These are phyloP conservation scores for Myotisia sp. DNA, from an alignment of 2,329 filamentous ascomycete species.

Conservation along the genomic window DNA sequence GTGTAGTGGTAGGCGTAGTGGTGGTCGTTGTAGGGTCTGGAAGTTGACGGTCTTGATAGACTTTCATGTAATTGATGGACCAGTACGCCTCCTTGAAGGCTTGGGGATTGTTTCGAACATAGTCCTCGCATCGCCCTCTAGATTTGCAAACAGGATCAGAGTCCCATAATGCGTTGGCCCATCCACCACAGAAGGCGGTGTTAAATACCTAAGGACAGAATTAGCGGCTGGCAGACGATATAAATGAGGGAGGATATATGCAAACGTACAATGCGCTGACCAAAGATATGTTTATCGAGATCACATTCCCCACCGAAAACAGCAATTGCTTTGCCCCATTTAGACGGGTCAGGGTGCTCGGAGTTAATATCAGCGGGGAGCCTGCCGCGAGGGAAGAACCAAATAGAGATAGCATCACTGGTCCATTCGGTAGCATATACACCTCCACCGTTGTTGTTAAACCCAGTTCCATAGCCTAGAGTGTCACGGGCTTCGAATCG, in stretches of 20 bases:
- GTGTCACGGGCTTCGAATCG: conserved; percentile 36
- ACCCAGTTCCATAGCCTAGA: conserved; percentile 48
- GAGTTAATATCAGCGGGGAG: conserved; percentile 51
- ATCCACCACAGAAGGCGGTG: conserved; percentile 70
- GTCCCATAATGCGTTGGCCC: conserved; percentile 58
- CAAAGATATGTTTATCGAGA: conserved; percentile 53
- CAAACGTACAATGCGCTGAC: conserved; percentile 51
- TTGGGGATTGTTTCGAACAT: conserved; percentile 50
- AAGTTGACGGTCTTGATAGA: conserved; percentile 40
- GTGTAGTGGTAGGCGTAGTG: background rate
- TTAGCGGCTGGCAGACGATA: background rate
- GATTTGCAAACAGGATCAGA: conserved; percentile 43
- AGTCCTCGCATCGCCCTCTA: conserved; percentile 52
- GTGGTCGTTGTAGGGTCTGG: conserved; percentile 1
- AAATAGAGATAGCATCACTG: conserved; percentile 54
- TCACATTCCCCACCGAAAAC: conserved; percentile 58
- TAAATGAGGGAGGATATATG: background rate
- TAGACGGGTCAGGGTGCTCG: conserved; percentile 47
- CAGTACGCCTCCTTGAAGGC: conserved; percentile 63
- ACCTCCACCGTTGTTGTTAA: conserved; percentile 64
- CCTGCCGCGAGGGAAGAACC: conserved; percentile 59
- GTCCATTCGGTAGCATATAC: conserved; percentile 70
- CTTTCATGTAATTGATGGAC: conserved; percentile 54
- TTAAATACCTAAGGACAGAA: conserved; percentile 38
- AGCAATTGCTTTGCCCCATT: conserved; percentile 57